Evolutionary conservation across 179 eudicot species (phyloP).

Genomic region (Amaranthus tricolor): DNA sequence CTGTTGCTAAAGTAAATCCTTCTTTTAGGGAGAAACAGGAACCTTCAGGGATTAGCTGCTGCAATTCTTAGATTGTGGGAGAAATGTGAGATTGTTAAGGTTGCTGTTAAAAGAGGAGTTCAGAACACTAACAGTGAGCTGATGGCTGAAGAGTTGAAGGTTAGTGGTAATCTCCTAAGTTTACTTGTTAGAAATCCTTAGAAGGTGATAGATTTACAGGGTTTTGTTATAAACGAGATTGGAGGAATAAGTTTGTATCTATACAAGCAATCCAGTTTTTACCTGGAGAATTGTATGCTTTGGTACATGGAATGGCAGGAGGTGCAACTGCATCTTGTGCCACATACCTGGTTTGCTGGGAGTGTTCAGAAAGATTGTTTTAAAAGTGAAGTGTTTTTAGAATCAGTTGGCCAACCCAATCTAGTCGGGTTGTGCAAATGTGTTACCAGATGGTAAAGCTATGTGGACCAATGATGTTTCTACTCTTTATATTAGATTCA

Average conservation of each 20-base stretch:
- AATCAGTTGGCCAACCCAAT: background rate
- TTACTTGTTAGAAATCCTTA: slow-evolving; percentile 4
- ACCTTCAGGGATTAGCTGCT: slow-evolving; percentile 88
- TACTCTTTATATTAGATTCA: background rate
- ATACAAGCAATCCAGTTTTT: background rate
- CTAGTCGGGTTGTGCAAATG: background rate
- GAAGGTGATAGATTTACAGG: background rate
- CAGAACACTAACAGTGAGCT: slow-evolving; percentile 83
- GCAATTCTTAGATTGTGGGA: slow-evolving; percentile 94
- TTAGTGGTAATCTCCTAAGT: slow-evolving; percentile 31
- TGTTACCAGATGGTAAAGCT: background rate
- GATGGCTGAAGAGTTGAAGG: slow-evolving; percentile 97
- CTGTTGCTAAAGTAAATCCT: slow-evolving; percentile 4
- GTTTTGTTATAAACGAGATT: background rate
- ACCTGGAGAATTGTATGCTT: background rate
- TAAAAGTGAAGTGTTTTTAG: background rate
- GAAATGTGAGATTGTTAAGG: slow-evolving; percentile 89
- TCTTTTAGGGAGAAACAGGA: slow-evolving; percentile 77
- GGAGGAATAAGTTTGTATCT: background rate
- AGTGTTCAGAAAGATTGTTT: background rate
- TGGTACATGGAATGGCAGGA: background rate
- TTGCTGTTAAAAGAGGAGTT: slow-evolving; percentile 91
- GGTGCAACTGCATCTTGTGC: background rate
- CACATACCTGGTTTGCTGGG: background rate
- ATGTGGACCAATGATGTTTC: background rate